phyloP scores from a whole-genome alignment of 1,139 yeast genomes.

The Kodamaea sp. region DNA sequence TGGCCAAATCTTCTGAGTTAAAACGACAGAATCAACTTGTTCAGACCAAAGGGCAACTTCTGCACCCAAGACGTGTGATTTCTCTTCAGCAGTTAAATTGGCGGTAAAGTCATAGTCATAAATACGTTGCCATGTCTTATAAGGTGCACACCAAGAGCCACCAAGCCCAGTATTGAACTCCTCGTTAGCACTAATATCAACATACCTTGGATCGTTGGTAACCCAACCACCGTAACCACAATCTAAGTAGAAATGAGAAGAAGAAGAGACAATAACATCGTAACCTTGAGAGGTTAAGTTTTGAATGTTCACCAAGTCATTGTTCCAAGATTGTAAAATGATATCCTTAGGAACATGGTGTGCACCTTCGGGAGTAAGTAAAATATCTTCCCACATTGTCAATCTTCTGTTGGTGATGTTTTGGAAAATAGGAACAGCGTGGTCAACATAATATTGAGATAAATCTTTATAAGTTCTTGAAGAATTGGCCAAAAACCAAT shows the following conservation, averaged over 20 bases:
- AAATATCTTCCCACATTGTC: slow-evolving; percentile 50
- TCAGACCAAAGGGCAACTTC: slow-evolving; percentile 49
- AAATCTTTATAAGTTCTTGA: slow-evolving; percentile 29
- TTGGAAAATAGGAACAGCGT: slow-evolving; percentile 33
- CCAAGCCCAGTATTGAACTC: slow-evolving; percentile 32
- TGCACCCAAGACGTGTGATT: slow-evolving; percentile 38
- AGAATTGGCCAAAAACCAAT: slow-evolving; percentile 29
- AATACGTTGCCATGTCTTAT: slow-evolving; percentile 49
- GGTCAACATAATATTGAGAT: slow-evolving; percentile 39
- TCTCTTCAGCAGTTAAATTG: slow-evolving; percentile 32
- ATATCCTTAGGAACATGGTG: slow-evolving; percentile 29
- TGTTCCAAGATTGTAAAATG: slow-evolving; percentile 43
- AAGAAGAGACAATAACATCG: slow-evolving; percentile 41
- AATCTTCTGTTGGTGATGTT: slow-evolving; percentile 23
- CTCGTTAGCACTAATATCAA: slow-evolving; percentile 22
- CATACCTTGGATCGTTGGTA: slow-evolving; percentile 36
- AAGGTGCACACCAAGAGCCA: slow-evolving; percentile 51
- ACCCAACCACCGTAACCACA: slow-evolving; percentile 47
- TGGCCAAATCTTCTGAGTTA: slow-evolving; percentile 47
- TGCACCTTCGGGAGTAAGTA: slow-evolving; percentile 23
- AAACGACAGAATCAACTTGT: slow-evolving; percentile 36
- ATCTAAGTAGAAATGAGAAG: slow-evolving; percentile 40
- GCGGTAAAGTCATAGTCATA: slow-evolving; percentile 37
- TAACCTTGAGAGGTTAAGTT: slow-evolving; percentile 35
- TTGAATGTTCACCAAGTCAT: slow-evolving; percentile 24